Evolutionary conservation across 129 eudicot species (phyloP).

Genomic region (Saposhnikovia divaricata): DNA sequence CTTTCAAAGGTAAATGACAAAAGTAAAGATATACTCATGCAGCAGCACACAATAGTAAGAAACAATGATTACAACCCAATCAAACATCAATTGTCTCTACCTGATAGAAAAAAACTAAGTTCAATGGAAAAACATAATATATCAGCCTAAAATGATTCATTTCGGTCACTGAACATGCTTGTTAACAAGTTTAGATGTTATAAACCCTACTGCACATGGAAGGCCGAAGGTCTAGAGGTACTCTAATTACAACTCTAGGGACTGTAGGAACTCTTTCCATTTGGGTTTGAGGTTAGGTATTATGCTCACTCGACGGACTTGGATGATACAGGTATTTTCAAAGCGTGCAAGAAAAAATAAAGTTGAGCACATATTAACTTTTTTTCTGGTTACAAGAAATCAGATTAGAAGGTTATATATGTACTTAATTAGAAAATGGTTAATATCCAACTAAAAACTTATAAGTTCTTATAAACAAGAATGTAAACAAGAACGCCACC

Average conservation of each 20-base stretch:
- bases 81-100: neutral
- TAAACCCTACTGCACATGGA: neutral
- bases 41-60: neutral
- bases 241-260: neutral
- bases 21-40: neutral
- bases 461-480: neutral
- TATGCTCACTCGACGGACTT: neutral
- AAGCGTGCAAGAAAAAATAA: no score
- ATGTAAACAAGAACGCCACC: constrained; percentile 24
- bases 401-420: neutral
- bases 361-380: no score
- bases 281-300: neutral
- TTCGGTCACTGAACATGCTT: neutral
- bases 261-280: neutral
- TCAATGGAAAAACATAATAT: neutral
- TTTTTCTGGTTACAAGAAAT: neutral
- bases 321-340: neutral
- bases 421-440: neutral
- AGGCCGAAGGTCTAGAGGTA: neutral
- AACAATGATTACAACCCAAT: neutral
- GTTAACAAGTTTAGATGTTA: neutral
- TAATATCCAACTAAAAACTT: neutral
- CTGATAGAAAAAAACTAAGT: neutral
- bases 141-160: neutral
- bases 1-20: neutral